Percentiles rank a stretch among this genome's conserved stretches.
Conservation (phyloP, 306 rosid species). For the Vigna hirtella region DNA sequence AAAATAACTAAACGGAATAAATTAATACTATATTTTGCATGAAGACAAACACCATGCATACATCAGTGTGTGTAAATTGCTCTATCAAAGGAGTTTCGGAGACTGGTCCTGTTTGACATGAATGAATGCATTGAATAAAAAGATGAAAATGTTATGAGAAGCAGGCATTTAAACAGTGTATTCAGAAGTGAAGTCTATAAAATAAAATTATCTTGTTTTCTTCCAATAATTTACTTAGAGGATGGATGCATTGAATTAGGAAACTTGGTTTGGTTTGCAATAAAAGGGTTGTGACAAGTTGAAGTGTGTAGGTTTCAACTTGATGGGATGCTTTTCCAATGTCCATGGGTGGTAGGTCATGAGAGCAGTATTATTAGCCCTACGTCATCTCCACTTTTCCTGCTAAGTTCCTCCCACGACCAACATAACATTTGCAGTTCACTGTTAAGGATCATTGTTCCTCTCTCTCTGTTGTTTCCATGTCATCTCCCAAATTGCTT, state of each 20-base stretch:
- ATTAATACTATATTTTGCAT: no score
- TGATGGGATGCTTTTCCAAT: slow-evolving; percentile 31
- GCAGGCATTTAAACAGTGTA: neutral
- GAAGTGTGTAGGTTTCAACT: slow-evolving; percentile 15
- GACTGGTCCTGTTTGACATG: no score
- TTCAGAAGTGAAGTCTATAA: neutral
- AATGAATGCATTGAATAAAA: neutral
- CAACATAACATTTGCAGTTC: neutral
- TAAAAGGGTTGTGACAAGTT: slow-evolving; percentile 8
- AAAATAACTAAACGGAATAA: no score
- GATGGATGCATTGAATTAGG: neutral
- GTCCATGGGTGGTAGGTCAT: slow-evolving; percentile 33
- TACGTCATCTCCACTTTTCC: slow-evolving; percentile 31
- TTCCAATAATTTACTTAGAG: neutral
- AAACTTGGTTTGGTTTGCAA: neutral
- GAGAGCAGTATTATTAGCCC: neutral
- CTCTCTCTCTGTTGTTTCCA: slow-evolving; percentile 40
- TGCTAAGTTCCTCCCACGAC: neutral
- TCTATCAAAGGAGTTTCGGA: no score
- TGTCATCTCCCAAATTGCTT: slow-evolving; percentile 36
- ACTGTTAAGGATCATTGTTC: neutral
- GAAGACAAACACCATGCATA: no score
- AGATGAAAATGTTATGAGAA: neutral
- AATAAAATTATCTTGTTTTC: no score
- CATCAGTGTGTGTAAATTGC: no score